Percentiles rank a stretch among this genome's conserved stretches.
Conservation (phyloP, 164 flowering plant genomes). For the Vitis riparia region DNA sequence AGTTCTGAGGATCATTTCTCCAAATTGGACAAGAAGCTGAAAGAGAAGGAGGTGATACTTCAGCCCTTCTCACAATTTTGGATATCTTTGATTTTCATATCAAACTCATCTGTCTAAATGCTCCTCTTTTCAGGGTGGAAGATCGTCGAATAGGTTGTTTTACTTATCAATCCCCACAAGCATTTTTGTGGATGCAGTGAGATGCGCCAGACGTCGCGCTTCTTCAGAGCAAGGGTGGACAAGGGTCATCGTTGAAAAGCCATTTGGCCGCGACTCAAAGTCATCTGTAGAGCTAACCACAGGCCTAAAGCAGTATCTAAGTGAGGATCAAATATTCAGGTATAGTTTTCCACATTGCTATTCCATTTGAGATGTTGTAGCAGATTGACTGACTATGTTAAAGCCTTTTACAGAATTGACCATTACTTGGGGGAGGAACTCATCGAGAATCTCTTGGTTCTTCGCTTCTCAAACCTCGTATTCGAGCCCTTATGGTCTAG, state of each 20-base stretch:
- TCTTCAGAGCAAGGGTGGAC: slow-evolving; percentile 65
- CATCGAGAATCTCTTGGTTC: slow-evolving; percentile 21
- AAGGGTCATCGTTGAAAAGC: slow-evolving; percentile 67
- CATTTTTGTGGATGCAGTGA: slow-evolving; percentile 52
- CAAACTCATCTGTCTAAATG: background rate
- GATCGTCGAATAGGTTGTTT: slow-evolving; percentile 47
- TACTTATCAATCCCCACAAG: slow-evolving; percentile 60
- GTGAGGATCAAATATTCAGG: slow-evolving; percentile 75
- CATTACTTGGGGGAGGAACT: slow-evolving; percentile 29
- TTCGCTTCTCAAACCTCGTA: slow-evolving; percentile 29
- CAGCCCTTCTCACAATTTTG: background rate
- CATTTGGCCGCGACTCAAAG: slow-evolving; percentile 66
- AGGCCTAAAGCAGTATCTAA: slow-evolving; percentile 45
- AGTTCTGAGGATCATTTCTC: slow-evolving; percentile 8
- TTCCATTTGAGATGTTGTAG: background rate
- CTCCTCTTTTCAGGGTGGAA: slow-evolving; percentile 36
- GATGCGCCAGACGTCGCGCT: slow-evolving; percentile 46
- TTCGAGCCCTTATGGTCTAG: slow-evolving; percentile 34
- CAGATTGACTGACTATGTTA: background rate
- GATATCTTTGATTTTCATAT: background rate
- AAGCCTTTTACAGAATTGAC: slow-evolving; percentile 24
- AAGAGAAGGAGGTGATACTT: slow-evolving; percentile 5
- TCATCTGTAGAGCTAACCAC: slow-evolving; percentile 56
- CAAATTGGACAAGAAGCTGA: slow-evolving; percentile 4
- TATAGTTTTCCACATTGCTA: slow-evolving; percentile 7